Evolutionary conservation across 306 rosid species (phyloP).

Genomic region (Argentina anserina): DNA sequence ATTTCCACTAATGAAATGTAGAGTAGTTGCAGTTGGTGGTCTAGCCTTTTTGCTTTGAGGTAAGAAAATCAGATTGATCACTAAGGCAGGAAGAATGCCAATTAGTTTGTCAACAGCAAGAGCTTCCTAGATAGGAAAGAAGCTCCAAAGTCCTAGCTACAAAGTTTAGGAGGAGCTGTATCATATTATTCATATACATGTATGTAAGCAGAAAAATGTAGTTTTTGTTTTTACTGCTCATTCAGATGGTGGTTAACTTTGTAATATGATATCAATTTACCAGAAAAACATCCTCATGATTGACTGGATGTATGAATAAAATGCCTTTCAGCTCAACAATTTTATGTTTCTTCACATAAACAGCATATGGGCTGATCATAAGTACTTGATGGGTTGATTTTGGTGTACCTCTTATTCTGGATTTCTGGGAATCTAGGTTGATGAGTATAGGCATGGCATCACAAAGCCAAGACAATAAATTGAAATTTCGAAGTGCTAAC

Average conservation of each 20-base stretch:
- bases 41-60: not conserved
- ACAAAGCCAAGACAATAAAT: not conserved
- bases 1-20: not conserved
- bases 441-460: not conserved
- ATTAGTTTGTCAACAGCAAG: not conserved
- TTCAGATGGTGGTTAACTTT: not conserved
- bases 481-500: too few species aligned
- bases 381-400: not conserved
- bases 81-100: not conserved
- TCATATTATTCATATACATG: too few species aligned
- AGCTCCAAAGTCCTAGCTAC: not conserved
- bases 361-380: not conserved
- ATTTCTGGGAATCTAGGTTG: not conserved
- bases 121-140: not conserved
- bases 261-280: not conserved
- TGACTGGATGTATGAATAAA: not conserved
- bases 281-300: not conserved
- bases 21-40: not conserved
- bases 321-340: not conserved
- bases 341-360: not conserved
- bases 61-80: not conserved
- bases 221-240: not conserved
- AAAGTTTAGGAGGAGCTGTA: not conserved
- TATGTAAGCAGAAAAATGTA: slow-evolving; percentile 1
- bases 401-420: not conserved